Base-by-base conservation (phyloP, 257 asterid species). In the Primulina tabacum region DNA sequence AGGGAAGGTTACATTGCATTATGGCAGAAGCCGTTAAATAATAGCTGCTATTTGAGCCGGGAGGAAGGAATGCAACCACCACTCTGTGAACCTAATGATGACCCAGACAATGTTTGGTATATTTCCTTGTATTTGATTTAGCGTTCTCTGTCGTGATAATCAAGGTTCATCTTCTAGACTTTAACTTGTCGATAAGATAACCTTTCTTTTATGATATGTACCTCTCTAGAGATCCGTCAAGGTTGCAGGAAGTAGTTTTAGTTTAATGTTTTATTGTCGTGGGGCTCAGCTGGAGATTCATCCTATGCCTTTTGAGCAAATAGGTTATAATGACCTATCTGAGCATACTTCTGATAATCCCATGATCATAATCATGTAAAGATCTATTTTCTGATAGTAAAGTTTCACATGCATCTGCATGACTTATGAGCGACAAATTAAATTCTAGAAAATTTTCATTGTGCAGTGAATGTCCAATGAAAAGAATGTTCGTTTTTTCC, bases 61-160 rank as follows among this genome's bases (percentile, higher is more conserved):
- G 79, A 69, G 52, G 72, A 68, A 38, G 70, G 74, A 38, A 79
- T 32, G 52, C 69, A 66, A 63, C 90, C 89, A 67, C 65, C 83
- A 32, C 69, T 85, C 59, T 84, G 92, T 40, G 81, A 59, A 26
- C n/a, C 65, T 9, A 67, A 79, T 8, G 84, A 85, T 30, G 55
- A 85, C 67, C 88, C 89, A 33, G 95, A 88, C 11, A 63, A 80
- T 60, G 85, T 77, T 77, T 88, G 88, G 95, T 85, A 87, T 69
- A 64, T 77, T 8, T 60, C 64, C 34, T 16, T 50, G 33, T 17
- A 18, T 3, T 56, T 50, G 56, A 50, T 16, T 14, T 50, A 1
- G 8, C 0, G 3, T 50, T 40, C 16, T 50, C 8, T 16, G 56
- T 50, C 2, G 20, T 50, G 18, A 50, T 16, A 16, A 5, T 50